These are phyloP conservation scores for Tolypocladium guangdongense DNA, from an alignment of 2,329 filamentous ascomycete genomes.

Conservation along the genomic window DNA sequence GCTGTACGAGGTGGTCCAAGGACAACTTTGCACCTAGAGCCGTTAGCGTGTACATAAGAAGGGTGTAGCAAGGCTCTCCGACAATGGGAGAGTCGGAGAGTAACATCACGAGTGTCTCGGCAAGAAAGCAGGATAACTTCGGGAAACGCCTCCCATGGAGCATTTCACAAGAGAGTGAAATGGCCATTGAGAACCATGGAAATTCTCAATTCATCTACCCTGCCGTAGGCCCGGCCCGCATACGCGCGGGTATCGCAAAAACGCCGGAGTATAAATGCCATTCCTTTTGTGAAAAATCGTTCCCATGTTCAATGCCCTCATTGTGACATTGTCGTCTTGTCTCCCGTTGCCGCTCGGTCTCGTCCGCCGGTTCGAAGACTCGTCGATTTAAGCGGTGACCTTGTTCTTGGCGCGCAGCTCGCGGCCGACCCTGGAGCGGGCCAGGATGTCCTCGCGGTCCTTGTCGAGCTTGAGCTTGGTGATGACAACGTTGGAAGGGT, in stretches of 20 bases:
- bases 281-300: slow-evolving; percentile 15
- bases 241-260: slow-evolving; percentile 19
- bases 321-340: slow-evolving; percentile 8
- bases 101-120: slow-evolving; percentile 5
- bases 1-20: not conserved
- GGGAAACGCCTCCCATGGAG: slow-evolving; percentile 67
- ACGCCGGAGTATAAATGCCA: slow-evolving; percentile 28
- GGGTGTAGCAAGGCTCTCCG: not conserved
- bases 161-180: slow-evolving; percentile 61
- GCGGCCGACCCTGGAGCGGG: slow-evolving; percentile 71
- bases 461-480: slow-evolving; percentile 98
- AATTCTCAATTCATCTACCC: slow-evolving; percentile 33
- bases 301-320: slow-evolving; percentile 9
- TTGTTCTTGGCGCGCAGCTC: slow-evolving; percentile 66
- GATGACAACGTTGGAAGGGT: slow-evolving; percentile 95
- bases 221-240: slow-evolving; percentile 22
- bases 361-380: not conserved
- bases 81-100: not conserved
- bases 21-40: not conserved
- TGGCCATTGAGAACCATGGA: slow-evolving; percentile 54
- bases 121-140: slow-evolving; percentile 34
- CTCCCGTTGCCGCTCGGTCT: slow-evolving; percentile 5
- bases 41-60: not conserved
- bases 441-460: slow-evolving; percentile 81
- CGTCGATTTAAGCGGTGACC: slow-evolving; percentile 40